phyloP scores from a whole-genome alignment of 2,329 filamentous ascomycete species.

The Alternaria metachromatica region DNA sequence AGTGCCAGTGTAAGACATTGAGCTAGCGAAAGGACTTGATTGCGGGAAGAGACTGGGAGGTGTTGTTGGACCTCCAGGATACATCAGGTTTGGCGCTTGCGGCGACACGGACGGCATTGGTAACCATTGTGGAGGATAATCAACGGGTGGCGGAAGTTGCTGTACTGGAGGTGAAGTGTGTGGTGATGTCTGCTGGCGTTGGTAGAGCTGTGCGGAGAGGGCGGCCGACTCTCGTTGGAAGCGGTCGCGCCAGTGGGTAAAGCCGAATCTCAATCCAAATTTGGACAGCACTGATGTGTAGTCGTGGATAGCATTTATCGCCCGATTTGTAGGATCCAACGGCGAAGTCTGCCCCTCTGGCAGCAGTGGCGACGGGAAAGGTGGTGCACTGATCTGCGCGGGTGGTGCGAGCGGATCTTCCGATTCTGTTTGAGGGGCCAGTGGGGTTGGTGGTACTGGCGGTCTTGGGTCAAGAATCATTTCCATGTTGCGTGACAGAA shows the following conservation, averaged over 20 bases:
- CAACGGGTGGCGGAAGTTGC: slow-evolving; percentile 13
- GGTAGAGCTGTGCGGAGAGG: slow-evolving; percentile 52
- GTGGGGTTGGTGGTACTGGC: slow-evolving; percentile 49
- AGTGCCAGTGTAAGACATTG: slow-evolving; percentile 36
- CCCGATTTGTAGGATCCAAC: slow-evolving; percentile 46
- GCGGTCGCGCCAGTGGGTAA: slow-evolving; percentile 58
- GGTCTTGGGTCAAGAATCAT: slow-evolving; percentile 50
- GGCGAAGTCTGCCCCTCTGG: slow-evolving; percentile 35
- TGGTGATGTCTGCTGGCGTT: slow-evolving; percentile 39
- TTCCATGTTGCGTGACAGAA: slow-evolving; percentile 62
- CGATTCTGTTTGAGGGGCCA: slow-evolving; percentile 29
- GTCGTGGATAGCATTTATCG: slow-evolving; percentile 56
- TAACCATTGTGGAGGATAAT: slow-evolving; percentile 38
- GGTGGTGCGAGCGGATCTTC: slow-evolving; percentile 49
- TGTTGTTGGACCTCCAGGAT: slow-evolving; percentile 36
- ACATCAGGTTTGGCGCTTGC: slow-evolving; percentile 32
- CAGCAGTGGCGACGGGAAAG: slow-evolving; percentile 40
- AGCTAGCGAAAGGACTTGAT: slow-evolving; percentile 36
- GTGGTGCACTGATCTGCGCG: slow-evolving; percentile 34
- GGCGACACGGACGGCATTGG: slow-evolving; percentile 32
- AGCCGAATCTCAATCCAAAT: slow-evolving; percentile 58
- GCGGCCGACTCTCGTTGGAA: slow-evolving; percentile 55
- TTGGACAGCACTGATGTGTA: slow-evolving; percentile 54
- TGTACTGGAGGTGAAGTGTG: slow-evolving; percentile 32
- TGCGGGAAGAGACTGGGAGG: slow-evolving; percentile 40